Percentiles rank a stretch among this genome's conserved stretches.
Conservation (phyloP, 2,329 filamentous ascomycete species). For the Cordyceps sp. region DNA sequence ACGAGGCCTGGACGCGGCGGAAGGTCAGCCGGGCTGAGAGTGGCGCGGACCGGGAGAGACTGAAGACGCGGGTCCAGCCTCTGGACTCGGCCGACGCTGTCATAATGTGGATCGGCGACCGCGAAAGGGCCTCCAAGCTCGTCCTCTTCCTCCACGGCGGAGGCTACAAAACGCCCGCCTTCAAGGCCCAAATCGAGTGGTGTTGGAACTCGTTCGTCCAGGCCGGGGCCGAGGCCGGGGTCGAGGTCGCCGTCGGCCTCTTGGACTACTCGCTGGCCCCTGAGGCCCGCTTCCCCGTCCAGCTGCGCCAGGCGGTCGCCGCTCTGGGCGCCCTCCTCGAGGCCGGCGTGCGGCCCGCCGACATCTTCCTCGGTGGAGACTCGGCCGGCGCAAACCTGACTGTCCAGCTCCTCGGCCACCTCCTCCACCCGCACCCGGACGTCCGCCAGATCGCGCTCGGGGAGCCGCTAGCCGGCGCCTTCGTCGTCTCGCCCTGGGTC, state of each 20-base stretch:
- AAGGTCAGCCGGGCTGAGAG: conserved; percentile 5
- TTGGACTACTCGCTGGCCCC: conserved; percentile 18
- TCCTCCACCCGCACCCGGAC: conserved; percentile 13
- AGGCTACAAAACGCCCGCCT: conserved; percentile 8
- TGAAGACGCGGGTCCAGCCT: conserved; percentile 6
- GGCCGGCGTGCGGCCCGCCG: conserved; percentile 10
- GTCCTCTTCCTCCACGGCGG: conserved; percentile 15
- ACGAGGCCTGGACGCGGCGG: conserved; percentile 8
- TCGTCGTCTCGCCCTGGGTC: conserved; percentile 17
- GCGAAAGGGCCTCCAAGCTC: conserved; percentile 9
- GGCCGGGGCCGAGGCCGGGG: conserved; percentile 5
- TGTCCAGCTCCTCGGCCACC: conserved; percentile 14
- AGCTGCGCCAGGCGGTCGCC: conserved; percentile 14
- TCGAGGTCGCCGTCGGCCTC: conserved; percentile 14
- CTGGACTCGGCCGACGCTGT: conserved; percentile 6
- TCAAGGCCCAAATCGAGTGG: conserved; percentile 10
- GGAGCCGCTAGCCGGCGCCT: conserved; percentile 12
- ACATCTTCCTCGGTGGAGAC: conserved; percentile 19
- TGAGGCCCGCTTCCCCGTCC: conserved; percentile 12
- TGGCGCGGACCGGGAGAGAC: conserved; percentile 3
- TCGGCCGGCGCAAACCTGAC: conserved; percentile 20
- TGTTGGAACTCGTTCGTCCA: conserved; percentile 11
- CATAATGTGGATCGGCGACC: conserved; percentile 13
- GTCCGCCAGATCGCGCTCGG: conserved; percentile 7
- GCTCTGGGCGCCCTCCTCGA: conserved; percentile 14